Base-by-base conservation (phyloP, 306 rosid species). In the Corylus heterophylla region DNA sequence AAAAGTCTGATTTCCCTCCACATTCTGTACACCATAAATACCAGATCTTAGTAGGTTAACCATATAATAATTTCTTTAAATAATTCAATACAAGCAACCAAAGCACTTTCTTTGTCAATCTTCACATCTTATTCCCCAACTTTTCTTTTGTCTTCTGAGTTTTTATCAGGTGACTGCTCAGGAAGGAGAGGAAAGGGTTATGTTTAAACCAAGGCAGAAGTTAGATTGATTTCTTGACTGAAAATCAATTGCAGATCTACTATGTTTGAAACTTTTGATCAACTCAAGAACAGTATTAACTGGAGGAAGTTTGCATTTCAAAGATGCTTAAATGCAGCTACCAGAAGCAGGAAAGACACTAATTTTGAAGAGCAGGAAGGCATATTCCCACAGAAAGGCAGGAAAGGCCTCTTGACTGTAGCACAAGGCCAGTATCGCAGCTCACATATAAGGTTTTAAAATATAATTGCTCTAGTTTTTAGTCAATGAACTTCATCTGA, bases 1-100 rank as follows among this genome's bases (percentile, higher is more conserved):
- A 95, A 77, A 85, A 93, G 93, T 84, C 89, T 90, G 87, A 95
- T 95, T 88, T 95, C 98, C 80, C 98, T 93, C 99, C 99, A 95
- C 96, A 95, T 92, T 85, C 99, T 95, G 88, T 80, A 82, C 62
- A 73, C 42, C 78, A 85, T 74, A 77, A 51, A 83, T 78, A 56
- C 59, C 74, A 77, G 74, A 74, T 50, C 25, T 54, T 18, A 71
- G 75, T 51, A 12, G 76, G 63, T 69, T 72, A 73, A 63, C 50
- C 69, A 61, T 3, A 67, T 31, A 39, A 48, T 37, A 69, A 1
- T 62, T 35, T 68, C 56, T 17, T 52, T 59, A 4, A 67, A 67
- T 10, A 18, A 67, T 67, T 67, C 71, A 39, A 37, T 67, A 16
- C 11, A 35, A 37, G 71, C 44, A 67, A 18, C 27, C 49, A 39